Conservation (phyloP, 1,139 yeast species). For the Saccharomycopsis crataegensis region DNA sequence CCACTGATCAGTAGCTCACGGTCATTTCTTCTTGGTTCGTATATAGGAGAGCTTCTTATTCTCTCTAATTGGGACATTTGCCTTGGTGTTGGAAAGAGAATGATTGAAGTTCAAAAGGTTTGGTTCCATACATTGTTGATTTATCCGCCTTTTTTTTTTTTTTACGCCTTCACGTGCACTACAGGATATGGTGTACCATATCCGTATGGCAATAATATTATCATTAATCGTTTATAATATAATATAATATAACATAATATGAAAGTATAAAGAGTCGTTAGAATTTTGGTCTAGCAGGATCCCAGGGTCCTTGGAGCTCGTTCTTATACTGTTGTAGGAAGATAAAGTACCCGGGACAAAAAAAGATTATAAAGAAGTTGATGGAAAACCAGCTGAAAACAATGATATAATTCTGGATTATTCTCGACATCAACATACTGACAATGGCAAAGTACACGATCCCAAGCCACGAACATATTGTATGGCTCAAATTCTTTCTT, state of each 20-base stretch:
- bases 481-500: conserved; percentile 34
- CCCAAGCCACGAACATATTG: conserved; percentile 30
- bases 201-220: too few species aligned
- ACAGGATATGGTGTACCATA: too few species aligned
- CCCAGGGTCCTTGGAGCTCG: conserved; percentile 93
- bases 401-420: conserved; percentile 33
- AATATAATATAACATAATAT: too few species aligned
- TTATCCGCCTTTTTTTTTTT: too few species aligned
- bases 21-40: neutral
- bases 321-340: conserved; percentile 74
- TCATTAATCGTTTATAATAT: too few species aligned
- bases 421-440: conserved; percentile 26
- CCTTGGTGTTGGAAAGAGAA: too few species aligned
- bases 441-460: conserved; percentile 11
- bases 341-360: conserved; percentile 65
- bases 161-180: too few species aligned
- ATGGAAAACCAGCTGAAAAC: conserved; percentile 43
- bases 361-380: conserved; percentile 42
- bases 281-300: conserved; percentile 63
- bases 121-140: too few species aligned
- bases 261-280: neutral
- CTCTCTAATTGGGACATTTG: neutral
- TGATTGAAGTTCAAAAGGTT: too few species aligned
- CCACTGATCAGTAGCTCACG: neutral
- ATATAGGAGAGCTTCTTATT: neutral